A percentile compares a stretch with the other conserved stretches of the same genome.
Evolutionary conservation across 371 early-diverging fungal genomes (phyloP).

Genomic region (Funneliformis caledonium): DNA sequence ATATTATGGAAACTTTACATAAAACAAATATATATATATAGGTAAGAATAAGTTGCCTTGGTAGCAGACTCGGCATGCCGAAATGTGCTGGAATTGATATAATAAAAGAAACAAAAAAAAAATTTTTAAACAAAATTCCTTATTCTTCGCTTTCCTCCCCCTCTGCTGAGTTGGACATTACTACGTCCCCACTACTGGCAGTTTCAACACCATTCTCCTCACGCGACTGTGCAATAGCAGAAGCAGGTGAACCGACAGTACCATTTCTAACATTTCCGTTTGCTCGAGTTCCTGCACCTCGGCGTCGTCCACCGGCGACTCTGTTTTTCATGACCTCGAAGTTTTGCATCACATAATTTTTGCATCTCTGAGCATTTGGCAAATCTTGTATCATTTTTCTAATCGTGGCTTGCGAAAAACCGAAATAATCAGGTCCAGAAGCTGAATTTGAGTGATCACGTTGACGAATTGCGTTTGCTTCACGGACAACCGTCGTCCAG

Average conservation of each 20-base stretch:
- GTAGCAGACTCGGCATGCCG: background rate
- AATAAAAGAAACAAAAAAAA: background rate
- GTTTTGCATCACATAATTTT: conserved; percentile 71
- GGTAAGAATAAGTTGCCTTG: background rate
- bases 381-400: conserved; percentile 91
- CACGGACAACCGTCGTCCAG: conserved; percentile 85
- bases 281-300: conserved; percentile 6
- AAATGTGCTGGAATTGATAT: background rate
- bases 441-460: conserved; percentile 81
- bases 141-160: conserved; percentile 14
- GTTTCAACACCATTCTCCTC: conserved; percentile 17
- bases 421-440: conserved; percentile 91
- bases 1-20: background rate
- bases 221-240: background rate
- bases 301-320: conserved; percentile 30
- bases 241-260: background rate
- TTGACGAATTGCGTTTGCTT: conserved; percentile 76
- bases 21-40: background rate
- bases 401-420: conserved; percentile 87
- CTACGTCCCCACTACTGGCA: conserved; percentile 7
- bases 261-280: conserved; percentile 8
- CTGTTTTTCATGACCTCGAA: conserved; percentile 55
- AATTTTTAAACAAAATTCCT: background rate
- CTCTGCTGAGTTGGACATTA: conserved; percentile 3
- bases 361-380: conserved; percentile 72